Base-by-base conservation (phyloP, 2,329 filamentous ascomycete species). In the Aspergillus amoenus region DNA sequence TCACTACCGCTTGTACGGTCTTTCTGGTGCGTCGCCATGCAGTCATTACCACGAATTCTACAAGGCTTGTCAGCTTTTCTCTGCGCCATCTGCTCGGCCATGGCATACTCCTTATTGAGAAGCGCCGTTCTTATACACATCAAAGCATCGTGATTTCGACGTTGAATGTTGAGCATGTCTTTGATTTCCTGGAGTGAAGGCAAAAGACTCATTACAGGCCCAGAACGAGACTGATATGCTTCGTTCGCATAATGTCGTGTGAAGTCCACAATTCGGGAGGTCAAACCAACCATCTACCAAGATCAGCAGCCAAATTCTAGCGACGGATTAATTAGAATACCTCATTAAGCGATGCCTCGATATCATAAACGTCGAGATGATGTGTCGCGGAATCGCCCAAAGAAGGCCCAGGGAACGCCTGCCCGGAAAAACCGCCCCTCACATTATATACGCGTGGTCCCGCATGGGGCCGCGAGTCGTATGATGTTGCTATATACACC, bases 301-400 rank as follows among this genome's bases (percentile, higher is more conserved):
- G 43, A 56, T 67, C 52, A 62, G 66, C 55, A 60, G 49, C 13
- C 56, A 39, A 45, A 45, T 56, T 12, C 22, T 12, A 21, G 48
- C n/a, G 42, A 37, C n/a, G 13, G 51, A 46, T 58, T 18, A 42
- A 41, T 41, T 18, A 30, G 56, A 76, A 59, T 70, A 81, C 78
- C 70, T 81, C 78, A 61, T 77, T 78, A 39, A 80, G 68, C 8
- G 77, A 78, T 30, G 75, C 68, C 63, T 80, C 84, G 22, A 87
- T 70, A 67, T 88, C 85, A 60, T 84, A 87, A 46, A 80, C 79
- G 41, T 88, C 85, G 3, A 88, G 72, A 70, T 88, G 84, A 39
- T 84, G 79, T 68, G 88, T 88, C n/a, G 87, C 81, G 45, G 76
- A 73, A 48, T 81, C 78, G 52, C 67, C 69, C 59, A 24, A 24